Evolutionary conservation across 768 basidiomycete species (phyloP).

Genomic region (Termitomyces sp.): DNA sequence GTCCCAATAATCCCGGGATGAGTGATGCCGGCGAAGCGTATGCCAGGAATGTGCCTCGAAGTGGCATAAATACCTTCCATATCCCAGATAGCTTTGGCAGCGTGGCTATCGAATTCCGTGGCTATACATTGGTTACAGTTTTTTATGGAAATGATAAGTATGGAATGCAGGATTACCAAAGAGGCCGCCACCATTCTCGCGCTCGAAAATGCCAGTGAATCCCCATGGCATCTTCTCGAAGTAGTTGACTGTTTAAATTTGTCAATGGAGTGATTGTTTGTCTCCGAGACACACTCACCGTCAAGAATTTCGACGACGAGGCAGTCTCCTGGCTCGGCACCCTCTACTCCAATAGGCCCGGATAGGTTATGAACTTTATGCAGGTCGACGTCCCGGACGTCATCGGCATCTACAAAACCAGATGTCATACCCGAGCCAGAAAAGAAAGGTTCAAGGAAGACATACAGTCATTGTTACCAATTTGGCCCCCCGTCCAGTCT

Average conservation of each 20-base stretch:
- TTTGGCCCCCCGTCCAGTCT: slow-evolving; percentile 81
- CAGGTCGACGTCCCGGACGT: slow-evolving; percentile 60
- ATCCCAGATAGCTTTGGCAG: slow-evolving; percentile 80
- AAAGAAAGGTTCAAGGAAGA: background rate
- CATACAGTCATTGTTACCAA: slow-evolving; percentile 69
- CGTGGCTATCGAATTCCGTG: slow-evolving; percentile 61
- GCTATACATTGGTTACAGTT: slow-evolving; percentile 25
- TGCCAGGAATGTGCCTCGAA: slow-evolving; percentile 73
- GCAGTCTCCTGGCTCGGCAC: slow-evolving; percentile 74
- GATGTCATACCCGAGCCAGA: background rate
- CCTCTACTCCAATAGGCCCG: slow-evolving; percentile 70
- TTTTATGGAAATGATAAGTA: background rate
- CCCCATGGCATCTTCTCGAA: slow-evolving; percentile 82
- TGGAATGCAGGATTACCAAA: slow-evolving; percentile 37
- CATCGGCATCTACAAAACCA: slow-evolving; percentile 46
- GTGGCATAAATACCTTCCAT: slow-evolving; percentile 67
- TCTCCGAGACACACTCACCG: slow-evolving; percentile 27
- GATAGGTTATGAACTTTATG: slow-evolving; percentile 69
- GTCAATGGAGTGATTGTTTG: too few relatives aligned
- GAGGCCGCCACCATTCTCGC: slow-evolving; percentile 66
- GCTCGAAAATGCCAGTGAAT: slow-evolving; percentile 74
- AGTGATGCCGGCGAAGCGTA: slow-evolving; percentile 72
- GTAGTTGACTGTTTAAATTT: slow-evolving; percentile 40
- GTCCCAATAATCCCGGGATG: slow-evolving; percentile 77
- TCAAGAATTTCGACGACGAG: slow-evolving; percentile 79